Conservation (phyloP, 2,329 filamentous ascomycete species). For the Xylaria sp. region DNA sequence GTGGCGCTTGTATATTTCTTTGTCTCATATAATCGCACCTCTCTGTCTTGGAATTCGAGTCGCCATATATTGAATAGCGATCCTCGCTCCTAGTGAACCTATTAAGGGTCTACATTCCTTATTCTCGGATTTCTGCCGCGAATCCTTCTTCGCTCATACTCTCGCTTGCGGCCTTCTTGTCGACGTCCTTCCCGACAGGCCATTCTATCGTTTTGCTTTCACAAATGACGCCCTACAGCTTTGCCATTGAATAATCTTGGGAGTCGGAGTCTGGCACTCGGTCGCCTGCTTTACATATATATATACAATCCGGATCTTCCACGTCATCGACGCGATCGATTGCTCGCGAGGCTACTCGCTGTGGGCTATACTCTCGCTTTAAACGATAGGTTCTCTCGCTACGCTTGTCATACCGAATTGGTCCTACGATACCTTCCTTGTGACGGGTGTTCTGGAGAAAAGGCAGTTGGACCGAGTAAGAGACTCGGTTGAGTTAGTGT, state of each 20-base stretch:
- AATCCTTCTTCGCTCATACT: constrained; percentile 28
- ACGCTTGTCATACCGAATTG: constrained; percentile 17
- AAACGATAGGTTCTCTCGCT: constrained; percentile 21
- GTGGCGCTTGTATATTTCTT: constrained; percentile 43
- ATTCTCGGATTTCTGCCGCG: constrained; percentile 32
- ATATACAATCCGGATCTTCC: constrained; percentile 31
- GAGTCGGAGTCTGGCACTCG: constrained; percentile 49
- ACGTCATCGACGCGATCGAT: constrained; percentile 35
- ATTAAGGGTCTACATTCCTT: constrained; percentile 49
- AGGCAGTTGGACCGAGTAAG: constrained; percentile 31
- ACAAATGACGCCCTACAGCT: constrained; percentile 44
- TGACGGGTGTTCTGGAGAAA: constrained; percentile 29
- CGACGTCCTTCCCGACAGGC: constrained; percentile 18
- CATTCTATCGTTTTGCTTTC: constrained; percentile 35
- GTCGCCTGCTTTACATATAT: constrained; percentile 37
- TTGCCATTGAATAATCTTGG: constrained; percentile 48
- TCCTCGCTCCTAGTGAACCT: constrained; percentile 28
- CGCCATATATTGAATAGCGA: constrained; percentile 45
- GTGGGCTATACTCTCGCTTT: constrained; percentile 27
- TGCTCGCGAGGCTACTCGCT: constrained; percentile 18
- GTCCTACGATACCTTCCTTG: constrained; percentile 5
- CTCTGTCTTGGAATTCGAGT: constrained; percentile 48
- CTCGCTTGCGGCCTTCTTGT: constrained; percentile 33
- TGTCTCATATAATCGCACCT: constrained; percentile 45
- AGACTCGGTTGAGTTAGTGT: constrained; percentile 29